Percentiles rank a stretch among this genome's conserved stretches.
These are phyloP conservation scores for Globisporangium takayamanum DNA, from an alignment of 352 stramenopile genomes.

Conservation along the genomic window DNA sequence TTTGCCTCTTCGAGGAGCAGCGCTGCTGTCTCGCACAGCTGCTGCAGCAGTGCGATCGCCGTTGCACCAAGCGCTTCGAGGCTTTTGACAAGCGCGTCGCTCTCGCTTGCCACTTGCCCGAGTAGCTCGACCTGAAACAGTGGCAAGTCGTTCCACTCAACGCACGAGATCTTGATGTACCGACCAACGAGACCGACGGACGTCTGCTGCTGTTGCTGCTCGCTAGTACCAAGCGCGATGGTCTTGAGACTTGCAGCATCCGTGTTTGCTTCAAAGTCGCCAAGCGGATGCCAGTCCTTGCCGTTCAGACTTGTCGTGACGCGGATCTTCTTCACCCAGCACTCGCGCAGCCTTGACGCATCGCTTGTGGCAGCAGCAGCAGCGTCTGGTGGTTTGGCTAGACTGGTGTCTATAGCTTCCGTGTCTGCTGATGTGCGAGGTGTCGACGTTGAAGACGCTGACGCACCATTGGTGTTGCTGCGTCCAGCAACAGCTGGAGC, in stretches of 20 bases:
- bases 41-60: slow-evolving; percentile 36
- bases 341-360: slow-evolving; percentile 12
- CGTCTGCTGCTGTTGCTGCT: slow-evolving; percentile 5
- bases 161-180: slow-evolving; percentile 55
- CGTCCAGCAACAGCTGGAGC: background rate
- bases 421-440: background rate
- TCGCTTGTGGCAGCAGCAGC: background rate
- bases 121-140: slow-evolving; percentile 66
- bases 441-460: background rate
- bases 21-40: slow-evolving; percentile 39
- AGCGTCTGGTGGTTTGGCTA: background rate
- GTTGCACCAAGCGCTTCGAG: slow-evolving; percentile 34
- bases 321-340: slow-evolving; percentile 62
- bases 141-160: slow-evolving; percentile 55
- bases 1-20: slow-evolving; percentile 66
- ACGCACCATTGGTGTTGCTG: background rate
- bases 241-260: slow-evolving; percentile 26
- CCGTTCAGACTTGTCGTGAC: slow-evolving; percentile 57
- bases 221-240: slow-evolving; percentile 23
- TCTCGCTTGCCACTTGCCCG: slow-evolving; percentile 52
- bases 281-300: slow-evolving; percentile 47
- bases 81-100: slow-evolving; percentile 30
- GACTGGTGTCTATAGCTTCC: background rate
- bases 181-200: slow-evolving; percentile 23
- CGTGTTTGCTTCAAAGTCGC: slow-evolving; percentile 54